Conservation (phyloP, 257 asterid species). For the Solanum habrochaites region DNA sequence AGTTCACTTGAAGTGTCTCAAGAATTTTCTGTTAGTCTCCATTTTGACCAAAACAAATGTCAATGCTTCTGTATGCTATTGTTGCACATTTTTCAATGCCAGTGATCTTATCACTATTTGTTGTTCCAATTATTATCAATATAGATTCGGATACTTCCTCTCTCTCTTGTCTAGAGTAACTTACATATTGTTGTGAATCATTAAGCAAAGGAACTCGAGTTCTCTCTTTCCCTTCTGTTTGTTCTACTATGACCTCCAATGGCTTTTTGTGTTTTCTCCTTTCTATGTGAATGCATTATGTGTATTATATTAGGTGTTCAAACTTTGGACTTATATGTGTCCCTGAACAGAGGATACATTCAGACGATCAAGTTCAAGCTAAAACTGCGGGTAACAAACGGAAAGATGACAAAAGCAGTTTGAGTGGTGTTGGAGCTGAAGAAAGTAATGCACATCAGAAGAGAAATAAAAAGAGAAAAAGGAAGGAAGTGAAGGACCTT, state of each 20-base stretch:
- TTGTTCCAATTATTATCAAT: not conserved
- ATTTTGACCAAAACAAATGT: not conserved
- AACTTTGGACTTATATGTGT: not conserved
- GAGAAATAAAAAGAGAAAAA: slow-evolving; percentile 55
- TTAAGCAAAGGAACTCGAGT: not conserved
- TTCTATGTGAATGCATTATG: not conserved
- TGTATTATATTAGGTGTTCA: not conserved
- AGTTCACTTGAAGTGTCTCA: not conserved
- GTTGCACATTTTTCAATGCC: not conserved
- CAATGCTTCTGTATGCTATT: not conserved
- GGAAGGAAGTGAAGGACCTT: slow-evolving; percentile 53
- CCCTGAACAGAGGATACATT: slow-evolving; percentile 22
- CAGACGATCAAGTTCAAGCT: slow-evolving; percentile 22
- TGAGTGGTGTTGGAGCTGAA: slow-evolving; percentile 6
- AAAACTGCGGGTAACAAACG: slow-evolving; percentile 20
- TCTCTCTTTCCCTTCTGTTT: not conserved
- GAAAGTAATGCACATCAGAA: slow-evolving; percentile 19
- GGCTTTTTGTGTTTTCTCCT: not conserved
- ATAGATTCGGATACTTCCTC: not conserved
- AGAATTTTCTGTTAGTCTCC: not conserved
- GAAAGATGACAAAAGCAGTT: slow-evolving; percentile 26
- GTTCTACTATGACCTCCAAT: not conserved
- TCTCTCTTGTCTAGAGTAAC: not conserved
- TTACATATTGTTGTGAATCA: not conserved
- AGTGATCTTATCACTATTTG: not conserved